These are phyloP conservation scores for Vigna reflexopilosa DNA, from an alignment of 306 rosid genomes.

Conservation along the genomic window DNA sequence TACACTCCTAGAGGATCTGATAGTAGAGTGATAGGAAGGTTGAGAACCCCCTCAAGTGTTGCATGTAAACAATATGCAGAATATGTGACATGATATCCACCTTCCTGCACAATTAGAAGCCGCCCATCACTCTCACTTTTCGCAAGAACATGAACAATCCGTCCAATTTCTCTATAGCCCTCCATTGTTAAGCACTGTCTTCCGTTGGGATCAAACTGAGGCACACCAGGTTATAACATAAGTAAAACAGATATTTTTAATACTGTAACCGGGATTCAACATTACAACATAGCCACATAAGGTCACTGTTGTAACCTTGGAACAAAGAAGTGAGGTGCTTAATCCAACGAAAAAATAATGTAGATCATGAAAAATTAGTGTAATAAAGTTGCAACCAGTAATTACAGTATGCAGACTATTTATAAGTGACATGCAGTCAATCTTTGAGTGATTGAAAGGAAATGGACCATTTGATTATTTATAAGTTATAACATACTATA, in stretches of 20 bases:
- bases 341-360: conserved; percentile 20
- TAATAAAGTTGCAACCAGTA: neutral
- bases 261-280: neutral
- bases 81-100: conserved; percentile 91
- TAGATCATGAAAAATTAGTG: neutral
- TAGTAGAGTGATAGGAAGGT: conserved; percentile 63
- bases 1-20: conserved; percentile 73
- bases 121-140: conserved; percentile 58
- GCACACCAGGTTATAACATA: conserved; percentile 29
- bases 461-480: neutral
- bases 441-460: neutral
- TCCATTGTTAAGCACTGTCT: conserved; percentile 95
- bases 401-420: neutral
- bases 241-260: neutral
- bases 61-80: conserved; percentile 95
- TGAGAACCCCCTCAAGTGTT: conserved; percentile 86
- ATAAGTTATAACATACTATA: neutral
- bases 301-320: neutral
- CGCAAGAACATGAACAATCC: conserved; percentile 50
- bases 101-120: conserved; percentile 87
- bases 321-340: neutral
- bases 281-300: neutral
- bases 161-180: conserved; percentile 79
- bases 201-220: conserved; percentile 94
- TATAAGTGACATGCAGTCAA: neutral